Conservation (phyloP, 345 rosid genomes). For the Conringia planisiliqua region DNA sequence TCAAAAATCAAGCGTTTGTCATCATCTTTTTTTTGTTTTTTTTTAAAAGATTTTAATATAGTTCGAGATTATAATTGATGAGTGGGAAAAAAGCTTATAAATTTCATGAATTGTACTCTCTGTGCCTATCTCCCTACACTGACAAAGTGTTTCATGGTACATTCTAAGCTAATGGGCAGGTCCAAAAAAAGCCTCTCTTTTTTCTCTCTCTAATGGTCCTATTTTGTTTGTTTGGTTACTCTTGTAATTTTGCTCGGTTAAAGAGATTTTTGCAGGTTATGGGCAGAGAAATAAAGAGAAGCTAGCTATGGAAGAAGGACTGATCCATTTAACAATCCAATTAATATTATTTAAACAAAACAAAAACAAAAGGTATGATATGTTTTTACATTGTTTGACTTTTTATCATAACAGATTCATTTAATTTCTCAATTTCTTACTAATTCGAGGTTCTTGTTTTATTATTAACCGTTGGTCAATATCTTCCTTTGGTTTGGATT, state of each 20-base stretch:
- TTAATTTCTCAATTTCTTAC: neutral
- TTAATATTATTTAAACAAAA: neutral
- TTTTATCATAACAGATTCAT: slow-evolving; percentile 17
- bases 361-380: slow-evolving; percentile 32
- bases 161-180: slow-evolving; percentile 38
- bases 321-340: slow-evolving; percentile 17
- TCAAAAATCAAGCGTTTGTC: too few species aligned
- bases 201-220: slow-evolving; percentile 36
- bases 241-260: slow-evolving; percentile 37
- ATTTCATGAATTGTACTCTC: slow-evolving; percentile 38
- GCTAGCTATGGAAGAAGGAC: slow-evolving; percentile 39
- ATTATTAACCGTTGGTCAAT: slow-evolving; percentile 24
- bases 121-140: slow-evolving; percentile 36
- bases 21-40: too few species aligned
- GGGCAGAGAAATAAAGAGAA: slow-evolving; percentile 39
- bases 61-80: slow-evolving; percentile 1
- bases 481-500: slow-evolving; percentile 17
- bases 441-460: slow-evolving; percentile 7
- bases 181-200: slow-evolving; percentile 27
- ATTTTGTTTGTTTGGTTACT: slow-evolving; percentile 37
- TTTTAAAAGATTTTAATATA: neutral
- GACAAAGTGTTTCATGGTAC: slow-evolving; percentile 41
- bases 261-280: slow-evolving; percentile 39
- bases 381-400: slow-evolving; percentile 36
- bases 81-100: slow-evolving; percentile 24